A percentile compares a stretch with the other conserved stretches of the same genome.
Evolutionary conservation across 1,284 basidiomycete species (phyloP).

Genomic region (Termitomyces sp.): DNA sequence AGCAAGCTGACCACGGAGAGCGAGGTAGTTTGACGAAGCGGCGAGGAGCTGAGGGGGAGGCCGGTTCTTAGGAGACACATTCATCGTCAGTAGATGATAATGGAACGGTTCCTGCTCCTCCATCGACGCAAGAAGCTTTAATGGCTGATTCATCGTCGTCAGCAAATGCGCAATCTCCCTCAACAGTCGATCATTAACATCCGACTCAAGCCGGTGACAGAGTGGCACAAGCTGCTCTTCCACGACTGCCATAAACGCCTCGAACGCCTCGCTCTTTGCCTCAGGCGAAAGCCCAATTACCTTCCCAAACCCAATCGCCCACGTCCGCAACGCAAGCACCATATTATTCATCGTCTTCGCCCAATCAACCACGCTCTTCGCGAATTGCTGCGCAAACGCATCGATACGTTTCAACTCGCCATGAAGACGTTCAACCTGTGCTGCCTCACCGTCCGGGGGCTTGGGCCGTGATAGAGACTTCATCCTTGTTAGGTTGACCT

Average conservation of each 20-base stretch:
- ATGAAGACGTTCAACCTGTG: slow-evolving; percentile 49
- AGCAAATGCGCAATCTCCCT: slow-evolving; percentile 51
- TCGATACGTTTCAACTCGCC: slow-evolving; percentile 49
- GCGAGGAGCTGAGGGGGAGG: slow-evolving; percentile 59
- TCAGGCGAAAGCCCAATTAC: slow-evolving; percentile 59
- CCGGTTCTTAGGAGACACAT: slow-evolving; percentile 50
- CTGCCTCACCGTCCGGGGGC: slow-evolving; percentile 36
- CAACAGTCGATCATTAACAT: slow-evolving; percentile 48
- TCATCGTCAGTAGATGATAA: slow-evolving; percentile 57
- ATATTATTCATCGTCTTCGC: slow-evolving; percentile 40
- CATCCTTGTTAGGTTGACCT: slow-evolving; percentile 56
- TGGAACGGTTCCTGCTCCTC: slow-evolving; percentile 65
- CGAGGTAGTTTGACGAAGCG: slow-evolving; percentile 69
- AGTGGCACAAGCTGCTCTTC: slow-evolving; percentile 48
- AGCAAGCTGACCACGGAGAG: slow-evolving; percentile 62
- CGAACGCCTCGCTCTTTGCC: slow-evolving; percentile 58
- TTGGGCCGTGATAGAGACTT: slow-evolving; percentile 38
- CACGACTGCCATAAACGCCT: slow-evolving; percentile 63
- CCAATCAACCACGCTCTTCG: slow-evolving; percentile 59
- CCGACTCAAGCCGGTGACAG: slow-evolving; percentile 43
- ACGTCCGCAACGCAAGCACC: slow-evolving; percentile 45
- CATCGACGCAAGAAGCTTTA: slow-evolving; percentile 64
- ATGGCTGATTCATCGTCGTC: slow-evolving; percentile 52
- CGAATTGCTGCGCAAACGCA: slow-evolving; percentile 53
- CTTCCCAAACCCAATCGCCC: slow-evolving; percentile 60